Evolutionary conservation across 1,139 yeast species (phyloP), one percentile per base, ranked within the genome.

Genomic region (Yamadazyma siamensis): DNA sequence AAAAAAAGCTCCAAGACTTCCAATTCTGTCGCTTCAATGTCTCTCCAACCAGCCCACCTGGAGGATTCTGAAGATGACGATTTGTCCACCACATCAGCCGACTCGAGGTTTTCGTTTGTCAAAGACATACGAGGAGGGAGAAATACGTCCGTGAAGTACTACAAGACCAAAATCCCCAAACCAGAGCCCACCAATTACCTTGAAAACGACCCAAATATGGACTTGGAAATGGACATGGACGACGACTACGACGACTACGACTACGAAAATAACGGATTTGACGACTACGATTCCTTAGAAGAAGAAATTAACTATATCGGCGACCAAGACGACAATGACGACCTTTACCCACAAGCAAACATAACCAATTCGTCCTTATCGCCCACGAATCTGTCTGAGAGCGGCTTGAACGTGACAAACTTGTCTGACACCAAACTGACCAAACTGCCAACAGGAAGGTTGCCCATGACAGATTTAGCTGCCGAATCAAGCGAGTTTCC

Each of bases 71-170:
- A 28, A 14, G 32, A 30, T 18, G 34, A 32, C 17, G 27, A 31
- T 4, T 40, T 40, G 4, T 39, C 44, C 3, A 13, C 30, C 15
- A 42, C 32, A 7, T 40, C 48, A 3, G 31, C 28, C 14, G 46
- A 31, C 19, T 44, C 49, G 11, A 40, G 35, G 14, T 79, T 79
- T 45, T 77, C 84, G 0, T 79, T 79, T 45, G 80, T 77, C 26
- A 61, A 67, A 34, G 77, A 73, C 35, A 57, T 59, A 32, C 61
- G 61, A 11, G 74, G 76, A 14, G 85, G 84, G 2, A 55, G 85
- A 43, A 78, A 78, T 38, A 68, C 79, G 0, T 77, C 84, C 0
- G 72, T 77, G 8, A 75, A 77, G 44, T 79, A 78, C 45, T 78
- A 79, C 43, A 74, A 74, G 36, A 71, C 59, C 1, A 52, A 47